Evolutionary conservation across 148 eudicot species (phyloP).

Genomic region (Diospyros lotus): DNA sequence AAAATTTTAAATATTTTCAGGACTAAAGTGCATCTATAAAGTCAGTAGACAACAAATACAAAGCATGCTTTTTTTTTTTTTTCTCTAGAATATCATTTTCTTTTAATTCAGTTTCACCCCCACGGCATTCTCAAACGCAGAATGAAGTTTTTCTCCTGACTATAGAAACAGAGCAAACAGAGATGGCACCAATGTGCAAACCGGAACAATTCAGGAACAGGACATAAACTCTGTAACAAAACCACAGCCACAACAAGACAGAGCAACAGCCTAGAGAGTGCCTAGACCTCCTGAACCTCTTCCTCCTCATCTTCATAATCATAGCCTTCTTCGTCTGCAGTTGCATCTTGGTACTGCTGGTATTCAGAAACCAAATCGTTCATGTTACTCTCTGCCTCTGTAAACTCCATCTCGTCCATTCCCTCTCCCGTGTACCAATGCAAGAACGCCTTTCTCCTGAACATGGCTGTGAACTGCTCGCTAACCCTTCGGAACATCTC

Average conservation of each 20-base stretch:
- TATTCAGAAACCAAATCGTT: conserved; percentile 46
- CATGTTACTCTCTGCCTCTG: conserved; percentile 44
- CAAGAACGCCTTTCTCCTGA: conserved; percentile 47
- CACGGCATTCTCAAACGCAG: neutral
- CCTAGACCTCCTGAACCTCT: conserved; percentile 23
- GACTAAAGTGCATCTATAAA: too few relatives aligned
- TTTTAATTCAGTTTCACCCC: neutral
- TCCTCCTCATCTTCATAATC: conserved; percentile 42
- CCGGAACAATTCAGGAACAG: neutral
- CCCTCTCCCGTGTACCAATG: conserved; percentile 48
- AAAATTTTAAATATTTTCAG: too few relatives aligned
- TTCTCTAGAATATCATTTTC: too few relatives aligned
- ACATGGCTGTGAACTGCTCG: conserved; percentile 48
- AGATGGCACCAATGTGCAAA: neutral
- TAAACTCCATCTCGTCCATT: conserved; percentile 46
- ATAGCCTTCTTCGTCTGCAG: conserved; percentile 43
- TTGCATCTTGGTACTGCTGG: conserved; percentile 51
- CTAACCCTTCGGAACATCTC: conserved; percentile 49
- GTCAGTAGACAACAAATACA: too few relatives aligned
- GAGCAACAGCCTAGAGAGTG: neutral
- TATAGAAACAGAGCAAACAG: neutral
- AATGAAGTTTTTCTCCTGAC: neutral
- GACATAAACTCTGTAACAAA: neutral
- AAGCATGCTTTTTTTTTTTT: neutral
- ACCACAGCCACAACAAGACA: neutral